Percentiles rank a stretch among this genome's conserved stretches.
phyloP scores from a whole-genome alignment of 176 grass and related monocot genomes.

The Zizania latifolia region DNA sequence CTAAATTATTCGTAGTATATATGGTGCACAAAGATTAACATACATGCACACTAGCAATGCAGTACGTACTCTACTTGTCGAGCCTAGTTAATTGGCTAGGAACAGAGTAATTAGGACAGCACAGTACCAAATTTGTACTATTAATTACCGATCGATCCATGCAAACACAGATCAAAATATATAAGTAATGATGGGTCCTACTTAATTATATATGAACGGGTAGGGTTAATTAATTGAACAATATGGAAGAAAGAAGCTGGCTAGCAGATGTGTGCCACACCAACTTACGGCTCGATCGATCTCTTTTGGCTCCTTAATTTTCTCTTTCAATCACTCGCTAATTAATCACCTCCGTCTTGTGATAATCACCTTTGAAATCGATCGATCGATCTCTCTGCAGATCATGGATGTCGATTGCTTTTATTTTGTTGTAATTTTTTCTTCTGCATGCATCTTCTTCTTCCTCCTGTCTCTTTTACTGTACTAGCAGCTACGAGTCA shows the following conservation, averaged over 20 bases:
- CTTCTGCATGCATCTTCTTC: not conserved
- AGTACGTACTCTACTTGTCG: not conserved
- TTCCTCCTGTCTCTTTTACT: constrained; percentile 27
- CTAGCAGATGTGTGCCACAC: constrained; percentile 30
- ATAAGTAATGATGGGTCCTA: not conserved
- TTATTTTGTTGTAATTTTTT: not conserved
- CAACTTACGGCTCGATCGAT: constrained; percentile 47
- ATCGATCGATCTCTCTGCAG: constrained; percentile 25
- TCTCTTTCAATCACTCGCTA: constrained; percentile 21
- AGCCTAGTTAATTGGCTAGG: too few relatives aligned
- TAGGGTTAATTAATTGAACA: constrained; percentile 37
- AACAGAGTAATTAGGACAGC: not conserved
- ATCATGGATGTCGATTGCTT: constrained; percentile 10
- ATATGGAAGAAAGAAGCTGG: too few relatives aligned
- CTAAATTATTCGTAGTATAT: too few relatives aligned
- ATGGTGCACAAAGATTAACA: too few relatives aligned
- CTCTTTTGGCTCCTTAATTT: constrained; percentile 16
- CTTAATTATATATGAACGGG: too few relatives aligned
- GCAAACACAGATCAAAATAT: not conserved
- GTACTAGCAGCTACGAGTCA: constrained; percentile 32
- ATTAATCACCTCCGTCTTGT: not conserved
- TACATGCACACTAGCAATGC: not conserved
- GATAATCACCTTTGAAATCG: constrained; percentile 48
- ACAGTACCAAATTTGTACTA: not conserved
- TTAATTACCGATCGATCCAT: not conserved